Evolutionary conservation across 2,329 filamentous ascomycete species (phyloP), one percentile per base, ranked within the genome.

Genomic region (Aspergillus tubingensis): DNA sequence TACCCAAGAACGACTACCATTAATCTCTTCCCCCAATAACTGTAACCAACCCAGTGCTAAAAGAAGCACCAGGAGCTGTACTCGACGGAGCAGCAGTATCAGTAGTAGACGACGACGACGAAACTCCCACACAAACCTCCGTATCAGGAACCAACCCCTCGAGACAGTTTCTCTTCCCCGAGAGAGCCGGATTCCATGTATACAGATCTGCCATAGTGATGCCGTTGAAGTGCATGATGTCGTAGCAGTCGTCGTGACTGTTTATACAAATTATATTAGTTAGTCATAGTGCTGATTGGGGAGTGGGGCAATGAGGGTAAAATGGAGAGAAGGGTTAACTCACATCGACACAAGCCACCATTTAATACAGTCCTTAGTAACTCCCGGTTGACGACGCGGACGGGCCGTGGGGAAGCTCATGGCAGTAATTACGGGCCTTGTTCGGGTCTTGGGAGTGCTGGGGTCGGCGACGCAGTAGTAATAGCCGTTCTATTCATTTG

Each of bases 171-270:
- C 32, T 44, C 10, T 41, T 36, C 2, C 36, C 32, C 17, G 23
- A n/a, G 36, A 54, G 25, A 27, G 30, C 52, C 11, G 52, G 74
- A 72, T 59, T 78, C 74, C 74, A 74, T 75, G 23, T 57, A 36
- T 39, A 62, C 27, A 50, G 60, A 41, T 19, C 48, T 2, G 73
- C 62, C 7, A 73, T 56, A 4, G 62, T 58, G 15, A 54, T 23
- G 7, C 50, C 44, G 32, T 51, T 41, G 11, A 23, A 23, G 30
- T 32, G 25, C 11, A 54, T 49, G 38, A 65, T 60, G 15, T 49
- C 54, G 52, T 11, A 17, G 36, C 58, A 56, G 11, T 50, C 56
- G 10, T 54, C 32, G 10, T 23, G 36, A 5, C 15, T 44, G 1
- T 27, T 8, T 2, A 30, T 3, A 27, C 25, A 27, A 3, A 27